Percentiles rank a stretch among this genome's conserved stretches.
These are phyloP conservation scores for Mortierella sp. DNA, from an alignment of 371 early-diverging fungal species.

Conservation along the genomic window DNA sequence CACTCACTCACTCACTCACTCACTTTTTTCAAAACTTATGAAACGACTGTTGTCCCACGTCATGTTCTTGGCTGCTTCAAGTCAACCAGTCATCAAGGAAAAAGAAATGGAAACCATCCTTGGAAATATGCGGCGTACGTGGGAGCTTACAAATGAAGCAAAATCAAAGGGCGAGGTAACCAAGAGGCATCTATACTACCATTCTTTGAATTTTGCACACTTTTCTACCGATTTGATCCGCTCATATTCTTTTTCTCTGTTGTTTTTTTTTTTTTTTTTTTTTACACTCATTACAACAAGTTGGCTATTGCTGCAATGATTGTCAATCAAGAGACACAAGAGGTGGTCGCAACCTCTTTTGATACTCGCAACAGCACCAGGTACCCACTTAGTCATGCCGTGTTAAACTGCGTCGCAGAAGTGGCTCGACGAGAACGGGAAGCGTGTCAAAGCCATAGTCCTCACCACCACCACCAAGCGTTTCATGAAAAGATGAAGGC, in stretches of 20 bases:
- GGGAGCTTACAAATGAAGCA: slow-evolving; percentile 31
- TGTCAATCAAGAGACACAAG: slow-evolving; percentile 59
- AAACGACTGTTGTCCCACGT: background rate
- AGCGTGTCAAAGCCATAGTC: slow-evolving; percentile 8
- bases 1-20: too few species aligned
- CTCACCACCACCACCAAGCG: slow-evolving; percentile 18
- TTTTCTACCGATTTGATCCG: too few species aligned
- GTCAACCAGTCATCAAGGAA: slow-evolving; percentile 59
- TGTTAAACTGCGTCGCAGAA: slow-evolving; percentile 66
- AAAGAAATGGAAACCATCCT: slow-evolving; percentile 54
- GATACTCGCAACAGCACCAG: slow-evolving; percentile 58
- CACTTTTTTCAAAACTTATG: too few species aligned
- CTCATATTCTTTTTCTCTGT: too few species aligned
- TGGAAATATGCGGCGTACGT: slow-evolving; percentile 53
- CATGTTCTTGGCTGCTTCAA: slow-evolving; percentile 10
- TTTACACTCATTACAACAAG: slow-evolving; percentile 7
- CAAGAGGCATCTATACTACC: too few species aligned
- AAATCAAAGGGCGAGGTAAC: slow-evolving; percentile 38
- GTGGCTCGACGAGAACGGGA: slow-evolving; percentile 55
- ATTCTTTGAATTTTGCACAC: too few species aligned
- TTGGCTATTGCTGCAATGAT: slow-evolving; percentile 56
- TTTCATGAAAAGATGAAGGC: slow-evolving; percentile 3
- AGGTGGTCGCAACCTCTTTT: slow-evolving; percentile 55
- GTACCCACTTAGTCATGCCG: slow-evolving; percentile 71
- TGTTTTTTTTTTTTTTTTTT: background rate